Percentiles rank a stretch among this genome's conserved stretches.
These are phyloP conservation scores for Tetraselmis chui DNA, from an alignment of 139 green algal genomes.

Conservation along the genomic window DNA sequence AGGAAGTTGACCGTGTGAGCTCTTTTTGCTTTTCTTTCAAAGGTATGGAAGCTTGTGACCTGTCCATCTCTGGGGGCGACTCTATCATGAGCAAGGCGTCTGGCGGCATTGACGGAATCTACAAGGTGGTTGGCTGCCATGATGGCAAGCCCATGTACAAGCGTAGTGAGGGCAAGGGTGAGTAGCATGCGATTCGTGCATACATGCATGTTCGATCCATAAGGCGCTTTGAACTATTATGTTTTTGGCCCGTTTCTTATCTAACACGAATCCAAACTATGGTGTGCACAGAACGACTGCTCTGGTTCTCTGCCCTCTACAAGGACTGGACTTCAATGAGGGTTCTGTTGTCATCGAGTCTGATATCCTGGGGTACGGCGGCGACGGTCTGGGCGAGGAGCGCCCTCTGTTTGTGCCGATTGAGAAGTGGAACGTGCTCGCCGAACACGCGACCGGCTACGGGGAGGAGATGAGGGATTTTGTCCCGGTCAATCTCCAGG, in stretches of 20 bases:
- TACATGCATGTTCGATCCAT: too few species aligned
- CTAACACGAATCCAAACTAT: too few species aligned
- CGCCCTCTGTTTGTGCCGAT: slow-evolving; percentile 39
- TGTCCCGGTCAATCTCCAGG: slow-evolving; percentile 22
- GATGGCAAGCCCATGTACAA: slow-evolving; percentile 50
- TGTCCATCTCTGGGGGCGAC: slow-evolving; percentile 28
- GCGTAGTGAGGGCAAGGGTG: slow-evolving; percentile 24
- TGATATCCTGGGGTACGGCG: slow-evolving; percentile 53
- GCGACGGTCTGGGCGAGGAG: slow-evolving; percentile 37
- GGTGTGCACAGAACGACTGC: slow-evolving; percentile 24
- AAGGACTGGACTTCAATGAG: slow-evolving; percentile 45
- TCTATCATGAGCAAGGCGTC: slow-evolving; percentile 18
- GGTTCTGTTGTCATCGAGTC: slow-evolving; percentile 36
- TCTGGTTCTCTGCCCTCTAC: slow-evolving; percentile 44
- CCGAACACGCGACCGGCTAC: slow-evolving; percentile 26
- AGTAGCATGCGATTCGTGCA: too few species aligned
- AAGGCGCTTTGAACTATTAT: too few species aligned
- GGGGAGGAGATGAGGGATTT: slow-evolving; percentile 23
- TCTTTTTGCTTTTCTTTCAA: neutral
- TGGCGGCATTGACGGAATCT: slow-evolving; percentile 42
- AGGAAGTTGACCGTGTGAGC: too few species aligned
- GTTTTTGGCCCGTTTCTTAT: too few species aligned
- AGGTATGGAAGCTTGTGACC: slow-evolving; percentile 27
- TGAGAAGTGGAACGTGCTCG: slow-evolving; percentile 41
- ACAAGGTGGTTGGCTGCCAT: slow-evolving; percentile 42